A percentile compares a stretch with the other conserved stretches of the same genome.
These are phyloP conservation scores for Blepharisma undulans DNA, from an alignment of 169 alveolate species.

Conservation along the genomic window DNA sequence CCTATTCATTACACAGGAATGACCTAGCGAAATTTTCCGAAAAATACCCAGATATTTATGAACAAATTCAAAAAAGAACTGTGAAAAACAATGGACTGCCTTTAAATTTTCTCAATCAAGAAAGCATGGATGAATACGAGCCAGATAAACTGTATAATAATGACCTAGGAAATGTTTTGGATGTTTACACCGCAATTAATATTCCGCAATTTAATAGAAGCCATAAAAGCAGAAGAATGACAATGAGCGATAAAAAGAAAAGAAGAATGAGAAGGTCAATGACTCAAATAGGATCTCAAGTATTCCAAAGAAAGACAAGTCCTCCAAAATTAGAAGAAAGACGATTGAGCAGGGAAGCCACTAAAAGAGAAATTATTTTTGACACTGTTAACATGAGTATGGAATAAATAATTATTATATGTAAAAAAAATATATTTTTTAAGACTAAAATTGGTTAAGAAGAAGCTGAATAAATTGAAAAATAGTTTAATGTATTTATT, in stretches of 20 bases:
- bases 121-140: background rate
- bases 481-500: background rate
- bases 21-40: conserved; percentile 42
- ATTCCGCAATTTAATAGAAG: background rate
- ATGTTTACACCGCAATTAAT: background rate
- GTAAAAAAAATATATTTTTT: background rate
- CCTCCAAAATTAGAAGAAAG: background rate
- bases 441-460: too few relatives aligned
- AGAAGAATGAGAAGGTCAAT: background rate
- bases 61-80: conserved; percentile 31
- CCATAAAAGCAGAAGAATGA: background rate
- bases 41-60: conserved; percentile 49
- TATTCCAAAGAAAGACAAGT: background rate
- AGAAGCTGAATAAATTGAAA: background rate
- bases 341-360: background rate
- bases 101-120: background rate
- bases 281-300: background rate
- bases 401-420: background rate
- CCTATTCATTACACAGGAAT: conserved; percentile 42
- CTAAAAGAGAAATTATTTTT: background rate
- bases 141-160: background rate
- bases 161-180: background rate
- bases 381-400: background rate
- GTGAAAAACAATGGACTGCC: background rate
- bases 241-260: background rate